Evolutionary conservation across 2,329 filamentous ascomycete genomes (phyloP).

Genomic region (Clonostachys solani): DNA sequence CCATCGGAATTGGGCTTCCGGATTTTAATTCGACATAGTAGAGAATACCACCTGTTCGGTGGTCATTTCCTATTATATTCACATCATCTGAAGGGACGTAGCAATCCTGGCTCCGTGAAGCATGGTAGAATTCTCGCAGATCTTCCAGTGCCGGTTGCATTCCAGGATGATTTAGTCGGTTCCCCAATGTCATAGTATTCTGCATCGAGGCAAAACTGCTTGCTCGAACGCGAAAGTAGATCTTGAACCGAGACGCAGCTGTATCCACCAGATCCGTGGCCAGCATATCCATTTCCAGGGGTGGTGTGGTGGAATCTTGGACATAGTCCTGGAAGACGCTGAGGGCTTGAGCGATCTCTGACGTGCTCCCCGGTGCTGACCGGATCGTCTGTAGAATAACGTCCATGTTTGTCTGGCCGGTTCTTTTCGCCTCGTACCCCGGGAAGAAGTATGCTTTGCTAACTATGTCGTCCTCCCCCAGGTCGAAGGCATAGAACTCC

Average conservation of each 20-base stretch:
- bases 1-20: constrained; percentile 8
- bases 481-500: constrained; percentile 18
- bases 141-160: constrained; percentile 7
- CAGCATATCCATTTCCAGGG: constrained; percentile 16
- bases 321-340: constrained; percentile 2
- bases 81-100: constrained; percentile 3
- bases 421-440: constrained; percentile 6
- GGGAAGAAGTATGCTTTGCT: constrained; percentile 19
- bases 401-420: constrained; percentile 1
- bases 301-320: neutral
- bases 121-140: constrained; percentile 10
- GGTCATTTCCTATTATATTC: constrained; percentile 9
- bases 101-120: constrained; percentile 6
- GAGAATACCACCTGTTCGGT: constrained; percentile 25
- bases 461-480: constrained; percentile 7
- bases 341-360: neutral
- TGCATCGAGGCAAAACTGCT: constrained; percentile 20
- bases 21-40: constrained; percentile 23
- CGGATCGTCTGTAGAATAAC: constrained; percentile 11
- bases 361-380: constrained; percentile 3
- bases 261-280: constrained; percentile 23
- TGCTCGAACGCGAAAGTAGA: constrained; percentile 23
- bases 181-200: constrained; percentile 15
- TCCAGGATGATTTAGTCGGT: constrained; percentile 3
- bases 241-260: constrained; percentile 22